Conservation (phyloP, 2,329 filamentous ascomycete species). For the Colletotrichum spaethianum region DNA sequence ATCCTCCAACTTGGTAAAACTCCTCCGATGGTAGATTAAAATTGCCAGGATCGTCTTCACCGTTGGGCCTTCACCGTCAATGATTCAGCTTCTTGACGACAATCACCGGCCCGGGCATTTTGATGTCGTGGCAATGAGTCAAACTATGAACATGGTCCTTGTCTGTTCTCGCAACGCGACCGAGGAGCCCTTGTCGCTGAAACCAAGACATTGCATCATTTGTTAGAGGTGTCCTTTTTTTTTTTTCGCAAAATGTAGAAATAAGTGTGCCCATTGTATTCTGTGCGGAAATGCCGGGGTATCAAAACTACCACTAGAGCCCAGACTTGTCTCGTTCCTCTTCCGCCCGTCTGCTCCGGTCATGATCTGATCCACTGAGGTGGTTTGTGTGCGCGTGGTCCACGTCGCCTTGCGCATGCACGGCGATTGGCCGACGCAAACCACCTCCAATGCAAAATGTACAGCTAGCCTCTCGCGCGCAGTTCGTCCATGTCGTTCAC, state of each 20-base stretch:
- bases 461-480: constrained; percentile 31
- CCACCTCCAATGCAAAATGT: constrained; percentile 30
- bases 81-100: background rate
- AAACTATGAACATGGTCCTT: background rate
- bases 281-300: constrained; percentile 28
- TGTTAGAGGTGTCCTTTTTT: background rate
- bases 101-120: background rate
- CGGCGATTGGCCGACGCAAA: constrained; percentile 25
- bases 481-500: constrained; percentile 31
- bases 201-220: background rate
- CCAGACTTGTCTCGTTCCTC: constrained; percentile 5
- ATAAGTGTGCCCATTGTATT: constrained; percentile 9
- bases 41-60: constrained; percentile 28
- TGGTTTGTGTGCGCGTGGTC: constrained; percentile 17
- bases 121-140: constrained; percentile 34
- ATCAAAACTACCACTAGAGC: constrained; percentile 33
- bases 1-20: background rate
- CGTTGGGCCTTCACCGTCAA: constrained; percentile 35
- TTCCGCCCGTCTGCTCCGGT: constrained; percentile 7
- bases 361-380: constrained; percentile 26
- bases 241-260: constrained; percentile 1
- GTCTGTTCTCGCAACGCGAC: background rate
- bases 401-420: constrained; percentile 26
- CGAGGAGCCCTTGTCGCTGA: background rate
- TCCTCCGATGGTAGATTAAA: background rate